These are phyloP conservation scores for Cnidoscolus chayamansa DNA, from an alignment of 441 rosid species.

Conservation along the genomic window DNA sequence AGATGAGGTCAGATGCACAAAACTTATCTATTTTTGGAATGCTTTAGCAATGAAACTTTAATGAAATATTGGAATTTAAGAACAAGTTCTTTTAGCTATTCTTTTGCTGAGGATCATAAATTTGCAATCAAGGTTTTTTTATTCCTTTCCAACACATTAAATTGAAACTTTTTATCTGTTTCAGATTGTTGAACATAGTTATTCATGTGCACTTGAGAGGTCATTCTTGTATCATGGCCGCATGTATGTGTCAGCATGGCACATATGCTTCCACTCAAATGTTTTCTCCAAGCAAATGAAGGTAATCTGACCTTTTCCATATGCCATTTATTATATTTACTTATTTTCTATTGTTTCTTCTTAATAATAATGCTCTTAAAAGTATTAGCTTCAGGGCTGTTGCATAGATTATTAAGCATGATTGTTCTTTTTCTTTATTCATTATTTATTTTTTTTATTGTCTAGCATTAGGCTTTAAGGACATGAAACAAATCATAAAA, in stretches of 20 bases:
- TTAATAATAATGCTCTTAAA: slow-evolving; percentile 2
- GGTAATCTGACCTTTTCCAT: slow-evolving; percentile 44
- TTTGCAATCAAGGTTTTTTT: no score
- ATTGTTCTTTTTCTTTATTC: neutral
- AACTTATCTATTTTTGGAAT: no score
- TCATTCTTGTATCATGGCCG: slow-evolving; percentile 98
- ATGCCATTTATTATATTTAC: slow-evolving; percentile 8
- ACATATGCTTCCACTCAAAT: slow-evolving; percentile 97
- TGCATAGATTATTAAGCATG: neutral
- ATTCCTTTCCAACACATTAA: no score
- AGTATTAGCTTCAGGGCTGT: neutral
- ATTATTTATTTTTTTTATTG: neutral
- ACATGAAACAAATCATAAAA: neutral
- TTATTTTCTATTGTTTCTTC: slow-evolving; percentile 16
- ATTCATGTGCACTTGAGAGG: slow-evolving; percentile 96
- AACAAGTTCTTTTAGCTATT: no score
- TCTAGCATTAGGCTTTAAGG: neutral
- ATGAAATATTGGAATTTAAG: no score
- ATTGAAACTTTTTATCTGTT: slow-evolving; percentile 14
- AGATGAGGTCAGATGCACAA: slow-evolving; percentile 60
- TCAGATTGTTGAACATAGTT: slow-evolving; percentile 88
- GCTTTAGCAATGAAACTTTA: no score
- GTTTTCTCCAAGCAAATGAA: slow-evolving; percentile 98
- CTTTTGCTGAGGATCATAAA: no score
- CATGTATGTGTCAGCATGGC: slow-evolving; percentile 96